Evolutionary conservation across 306 rosid species (phyloP), one percentile per base, ranked within the genome.

Genomic region (Cucurbita argyrosperma): DNA sequence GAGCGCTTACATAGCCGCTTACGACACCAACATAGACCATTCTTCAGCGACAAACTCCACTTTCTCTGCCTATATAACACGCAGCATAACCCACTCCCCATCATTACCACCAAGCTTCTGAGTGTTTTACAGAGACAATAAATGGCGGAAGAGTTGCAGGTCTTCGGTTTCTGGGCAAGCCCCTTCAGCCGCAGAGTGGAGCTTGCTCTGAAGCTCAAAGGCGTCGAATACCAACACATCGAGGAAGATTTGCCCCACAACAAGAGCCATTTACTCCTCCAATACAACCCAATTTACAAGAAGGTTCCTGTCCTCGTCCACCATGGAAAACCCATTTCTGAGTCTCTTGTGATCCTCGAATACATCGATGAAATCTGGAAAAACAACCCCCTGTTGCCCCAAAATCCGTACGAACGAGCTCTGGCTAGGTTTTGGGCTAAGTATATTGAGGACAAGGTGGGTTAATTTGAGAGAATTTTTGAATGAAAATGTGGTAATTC

Each of bases 251-350:
- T 58, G 10, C 50, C 50, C 4, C 10, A 72, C 0, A 72, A 40
- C 0, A 65, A 42, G 30, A 65, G 90, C 19, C 40, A 71, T 13
- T n/a, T 16, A 40, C 85, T 90, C 16, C 60, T 90, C 12, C 69
- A 85, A 37, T 83, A 80, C 82, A 88, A 86, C 65, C 91, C 94
- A 3, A 58, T 88, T 72, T 62, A 86, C 76, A 82, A 82, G 74
- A 88, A 85, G 79, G 75, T 86, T 16, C 90, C 84, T 19, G 83
- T 86, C 37, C 70, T 85, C 0, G 54, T 86, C 52, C 94, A 90
- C 77, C 62, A 79, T 9, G 90, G 67, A 0, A 86, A 81, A 6
- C 78, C 88, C 16, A 10, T 90, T 0, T 70, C 79, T 0, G 93
- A 90, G 81, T 90, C 93, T 1, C 45, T 46, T 11, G 18, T 77